Percentiles rank a stretch among this genome's conserved stretches.
Evolutionary conservation across 2,329 filamentous ascomycete species (phyloP).

Genomic region (Capronia americana): DNA sequence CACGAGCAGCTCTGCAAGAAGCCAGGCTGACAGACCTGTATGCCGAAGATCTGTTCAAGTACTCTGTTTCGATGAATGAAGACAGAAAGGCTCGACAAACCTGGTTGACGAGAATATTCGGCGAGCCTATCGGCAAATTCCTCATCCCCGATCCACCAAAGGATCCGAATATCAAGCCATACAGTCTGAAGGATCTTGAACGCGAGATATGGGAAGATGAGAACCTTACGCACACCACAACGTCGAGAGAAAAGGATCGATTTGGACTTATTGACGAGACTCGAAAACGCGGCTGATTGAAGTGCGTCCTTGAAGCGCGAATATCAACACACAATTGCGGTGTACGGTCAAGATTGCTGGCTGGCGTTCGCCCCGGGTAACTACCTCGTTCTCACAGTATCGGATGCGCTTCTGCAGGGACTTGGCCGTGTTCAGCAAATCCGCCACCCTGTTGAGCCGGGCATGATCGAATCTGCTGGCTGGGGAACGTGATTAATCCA

Average conservation of each 20-base stretch:
- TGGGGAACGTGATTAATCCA: background rate
- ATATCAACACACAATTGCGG: background rate
- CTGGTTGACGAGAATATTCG: conserved; percentile 37
- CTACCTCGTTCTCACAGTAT: background rate
- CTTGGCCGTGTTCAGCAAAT: background rate
- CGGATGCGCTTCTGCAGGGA: background rate
- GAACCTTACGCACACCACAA: background rate
- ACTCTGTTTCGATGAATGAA: conserved; percentile 39
- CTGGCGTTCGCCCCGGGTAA: background rate
- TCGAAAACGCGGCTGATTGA: conserved; percentile 8
- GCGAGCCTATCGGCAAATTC: conserved; percentile 40
- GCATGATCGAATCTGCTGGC: background rate
- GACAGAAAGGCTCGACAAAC: conserved; percentile 37
- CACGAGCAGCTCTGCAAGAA: conserved; percentile 38
- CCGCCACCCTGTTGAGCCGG: background rate
- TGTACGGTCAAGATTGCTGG: background rate
- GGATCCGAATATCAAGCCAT: conserved; percentile 37
- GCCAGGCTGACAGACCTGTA: conserved; percentile 37
- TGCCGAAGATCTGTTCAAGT: conserved; percentile 38
- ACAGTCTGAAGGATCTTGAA: conserved; percentile 35
- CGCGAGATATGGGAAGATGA: conserved; percentile 38
- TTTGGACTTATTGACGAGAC: background rate
- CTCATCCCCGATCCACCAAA: conserved; percentile 39
- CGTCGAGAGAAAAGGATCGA: background rate
- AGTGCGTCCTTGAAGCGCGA: background rate